Percentiles rank a stretch among this genome's conserved stretches.
These are phyloP conservation scores for Moesziomyces sp. DNA, from an alignment of 1,284 basidiomycete genomes.

Conservation along the genomic window DNA sequence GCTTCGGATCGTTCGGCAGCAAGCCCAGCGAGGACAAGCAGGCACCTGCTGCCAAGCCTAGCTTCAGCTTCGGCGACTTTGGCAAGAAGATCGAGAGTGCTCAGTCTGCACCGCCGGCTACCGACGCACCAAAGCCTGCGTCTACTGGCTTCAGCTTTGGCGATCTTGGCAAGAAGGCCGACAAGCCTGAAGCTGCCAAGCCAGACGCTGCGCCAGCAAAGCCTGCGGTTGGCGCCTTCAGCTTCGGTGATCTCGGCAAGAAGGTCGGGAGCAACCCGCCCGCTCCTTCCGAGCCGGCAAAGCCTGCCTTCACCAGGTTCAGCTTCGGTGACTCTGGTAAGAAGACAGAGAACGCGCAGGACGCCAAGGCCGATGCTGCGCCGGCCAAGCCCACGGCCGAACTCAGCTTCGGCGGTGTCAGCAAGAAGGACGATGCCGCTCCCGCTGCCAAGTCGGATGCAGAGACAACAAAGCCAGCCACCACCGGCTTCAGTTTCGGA, in stretches of 20 bases:
- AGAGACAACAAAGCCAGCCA: neutral
- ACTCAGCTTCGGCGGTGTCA: neutral
- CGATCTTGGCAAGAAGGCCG: constrained; percentile 11
- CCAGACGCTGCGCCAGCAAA: constrained; percentile 5
- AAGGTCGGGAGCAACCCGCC: constrained; percentile 1
- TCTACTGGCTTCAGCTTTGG: constrained; percentile 16
- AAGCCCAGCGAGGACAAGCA: constrained; percentile 4
- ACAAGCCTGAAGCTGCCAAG: neutral
- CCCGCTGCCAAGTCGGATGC: neutral
- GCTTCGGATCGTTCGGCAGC: constrained; percentile 24
- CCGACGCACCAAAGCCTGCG: constrained; percentile 3
- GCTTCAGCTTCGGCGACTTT: constrained; percentile 26
- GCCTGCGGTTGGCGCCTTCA: constrained; percentile 10
- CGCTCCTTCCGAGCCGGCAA: neutral
- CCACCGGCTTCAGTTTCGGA: constrained; percentile 5
- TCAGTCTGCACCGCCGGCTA: neutral
- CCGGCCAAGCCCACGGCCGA: neutral
- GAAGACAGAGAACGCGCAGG: constrained; percentile 1
- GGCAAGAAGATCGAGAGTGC: constrained; percentile 9
- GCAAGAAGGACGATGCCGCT: neutral
- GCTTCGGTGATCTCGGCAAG: constrained; percentile 8
- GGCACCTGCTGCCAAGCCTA: constrained; percentile 8
- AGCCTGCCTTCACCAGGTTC: neutral
- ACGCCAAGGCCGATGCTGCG: neutral
- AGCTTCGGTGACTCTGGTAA: constrained; percentile 7